A percentile compares a stretch with the other conserved stretches of the same genome.
phyloP scores from a whole-genome alignment of 495 filamentous ascomycete genomes.

The Bryoglossum gracile region DNA sequence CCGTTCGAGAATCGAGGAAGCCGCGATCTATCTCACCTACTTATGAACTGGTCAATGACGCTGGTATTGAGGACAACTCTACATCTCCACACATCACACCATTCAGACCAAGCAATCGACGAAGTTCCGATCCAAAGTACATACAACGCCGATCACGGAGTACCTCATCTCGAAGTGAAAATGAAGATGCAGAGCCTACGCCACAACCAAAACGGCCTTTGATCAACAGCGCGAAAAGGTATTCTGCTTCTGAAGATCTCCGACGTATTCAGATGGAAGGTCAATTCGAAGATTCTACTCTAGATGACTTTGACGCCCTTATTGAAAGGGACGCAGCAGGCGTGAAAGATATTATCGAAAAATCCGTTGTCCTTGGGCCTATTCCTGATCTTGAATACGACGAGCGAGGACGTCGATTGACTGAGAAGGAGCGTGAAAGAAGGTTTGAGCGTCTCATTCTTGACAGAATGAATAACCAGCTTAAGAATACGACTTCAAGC shows the following conservation, averaged over 20 bases:
- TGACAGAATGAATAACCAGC: constrained; percentile 49
- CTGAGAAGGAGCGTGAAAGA: constrained; percentile 35
- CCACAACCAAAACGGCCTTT: constrained; percentile 14
- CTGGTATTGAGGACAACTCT: not conserved
- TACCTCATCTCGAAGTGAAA: constrained; percentile 10
- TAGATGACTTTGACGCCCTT: constrained; percentile 30
- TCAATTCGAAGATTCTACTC: constrained; percentile 46
- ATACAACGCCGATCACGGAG: not conserved
- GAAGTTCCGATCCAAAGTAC: not conserved
- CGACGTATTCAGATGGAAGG: constrained; percentile 39
- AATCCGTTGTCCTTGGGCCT: constrained; percentile 8
- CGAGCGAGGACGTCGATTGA: constrained; percentile 28
- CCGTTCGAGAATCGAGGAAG: constrained; percentile 11
- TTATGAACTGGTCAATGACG: constrained; percentile 7
- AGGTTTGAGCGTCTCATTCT: constrained; percentile 38
- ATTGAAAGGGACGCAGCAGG: constrained; percentile 9
- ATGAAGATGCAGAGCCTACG: not conserved
- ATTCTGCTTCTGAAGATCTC: constrained; percentile 43
- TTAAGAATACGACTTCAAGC: constrained; percentile 51
- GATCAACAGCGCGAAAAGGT: constrained; percentile 41
- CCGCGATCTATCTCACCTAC: constrained; percentile 13
- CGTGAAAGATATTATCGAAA: constrained; percentile 3
- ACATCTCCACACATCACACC: constrained; percentile 1
- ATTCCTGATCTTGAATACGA: constrained; percentile 23
- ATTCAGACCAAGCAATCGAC: not conserved